A percentile compares a stretch with the other conserved stretches of the same genome.
phyloP scores from a whole-genome alignment of 164 flowering plant species.

The Magnolia sinica region DNA sequence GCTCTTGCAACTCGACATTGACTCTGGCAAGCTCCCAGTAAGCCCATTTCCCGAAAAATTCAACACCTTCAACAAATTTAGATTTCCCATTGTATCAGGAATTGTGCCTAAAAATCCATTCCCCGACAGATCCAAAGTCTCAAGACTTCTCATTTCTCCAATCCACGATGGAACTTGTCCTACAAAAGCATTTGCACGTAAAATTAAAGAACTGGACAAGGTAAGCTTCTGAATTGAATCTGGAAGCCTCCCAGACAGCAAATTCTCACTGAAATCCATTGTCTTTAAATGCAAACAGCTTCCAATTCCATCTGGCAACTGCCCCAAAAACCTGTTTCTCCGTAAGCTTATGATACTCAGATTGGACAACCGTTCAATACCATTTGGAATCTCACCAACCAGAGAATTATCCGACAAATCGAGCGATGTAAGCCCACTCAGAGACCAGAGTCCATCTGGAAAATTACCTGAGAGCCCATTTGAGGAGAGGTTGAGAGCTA shows the following conservation, averaged over 20 bases:
- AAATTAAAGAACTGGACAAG: conserved; percentile 45
- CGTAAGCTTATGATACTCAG: conserved; percentile 49
- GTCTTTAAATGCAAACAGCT: conserved; percentile 50
- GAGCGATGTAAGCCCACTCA: conserved; percentile 55
- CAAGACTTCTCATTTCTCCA: conserved; percentile 65
- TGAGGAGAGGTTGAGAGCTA: conserved; percentile 51
- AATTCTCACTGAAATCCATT: conserved; percentile 69
- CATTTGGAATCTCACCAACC: conserved; percentile 65
- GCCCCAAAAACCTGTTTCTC: conserved; percentile 57
- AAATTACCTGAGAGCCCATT: conserved; percentile 73
- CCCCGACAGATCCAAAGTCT: conserved; percentile 67
- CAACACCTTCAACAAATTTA: conserved; percentile 47
- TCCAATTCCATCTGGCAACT: conserved; percentile 67
- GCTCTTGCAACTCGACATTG: conserved; percentile 42
- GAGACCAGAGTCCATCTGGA: conserved; percentile 60
- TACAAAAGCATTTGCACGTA: conserved; percentile 44
- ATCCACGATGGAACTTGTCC: conserved; percentile 75
- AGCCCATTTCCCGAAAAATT: conserved; percentile 56
- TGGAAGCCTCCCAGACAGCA: conserved; percentile 62
- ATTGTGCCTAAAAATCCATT: conserved; percentile 64
- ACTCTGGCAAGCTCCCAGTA: conserved; percentile 63
- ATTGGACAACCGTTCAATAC: conserved; percentile 45
- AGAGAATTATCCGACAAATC: conserved; percentile 73
- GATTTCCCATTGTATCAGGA: conserved; percentile 57
- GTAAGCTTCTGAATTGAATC: conserved; percentile 56